phyloP scores from a whole-genome alignment of 495 filamentous ascomycete genomes.

The Xylaria sp. region DNA sequence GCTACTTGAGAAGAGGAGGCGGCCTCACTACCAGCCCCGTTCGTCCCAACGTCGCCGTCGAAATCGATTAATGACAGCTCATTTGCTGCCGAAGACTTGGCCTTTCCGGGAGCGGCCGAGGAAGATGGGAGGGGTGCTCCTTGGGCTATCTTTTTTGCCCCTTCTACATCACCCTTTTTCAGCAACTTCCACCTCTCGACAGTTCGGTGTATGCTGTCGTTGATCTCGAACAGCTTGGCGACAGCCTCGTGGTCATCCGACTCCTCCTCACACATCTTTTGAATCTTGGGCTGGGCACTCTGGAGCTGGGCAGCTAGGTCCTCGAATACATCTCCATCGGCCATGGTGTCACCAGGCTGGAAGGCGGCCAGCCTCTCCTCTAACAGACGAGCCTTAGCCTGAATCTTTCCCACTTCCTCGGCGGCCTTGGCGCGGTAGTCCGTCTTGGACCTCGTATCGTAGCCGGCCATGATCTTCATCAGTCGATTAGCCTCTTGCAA shows the following conservation, averaged over 20 bases:
- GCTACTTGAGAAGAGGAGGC: slow-evolving; percentile 44
- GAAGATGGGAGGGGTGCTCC: slow-evolving; percentile 69
- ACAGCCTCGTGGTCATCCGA: slow-evolving; percentile 96
- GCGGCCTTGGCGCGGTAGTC: slow-evolving; percentile 98
- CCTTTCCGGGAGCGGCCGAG: slow-evolving; percentile 70
- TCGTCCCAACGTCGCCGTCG: slow-evolving; percentile 70
- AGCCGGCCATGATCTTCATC: slow-evolving; percentile 99
- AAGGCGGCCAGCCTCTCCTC: slow-evolving; percentile 92
- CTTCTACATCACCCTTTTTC: slow-evolving; percentile 92
- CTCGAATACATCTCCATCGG: slow-evolving; percentile 93
- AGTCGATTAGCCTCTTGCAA: slow-evolving; percentile 93
- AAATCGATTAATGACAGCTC: slow-evolving; percentile 96
- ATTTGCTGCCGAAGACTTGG: slow-evolving; percentile 72
- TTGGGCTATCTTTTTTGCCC: slow-evolving; percentile 80
- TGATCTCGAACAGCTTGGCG: slow-evolving; percentile 93
- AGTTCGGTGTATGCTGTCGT: slow-evolving; percentile 97
- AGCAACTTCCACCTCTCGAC: slow-evolving; percentile 93
- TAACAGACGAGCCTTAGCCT: slow-evolving; percentile 87
- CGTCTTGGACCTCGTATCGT: slow-evolving; percentile 91
- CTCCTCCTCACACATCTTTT: slow-evolving; percentile 99
- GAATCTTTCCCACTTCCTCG: slow-evolving; percentile 90
- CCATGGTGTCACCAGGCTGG: slow-evolving; percentile 79
- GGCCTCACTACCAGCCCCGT: slow-evolving; percentile 50
- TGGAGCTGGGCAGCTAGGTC: slow-evolving; percentile 91
- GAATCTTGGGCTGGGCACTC: slow-evolving; percentile 97